These are phyloP conservation scores for Rosa chinensis DNA, from an alignment of 306 rosid species.

Conservation along the genomic window DNA sequence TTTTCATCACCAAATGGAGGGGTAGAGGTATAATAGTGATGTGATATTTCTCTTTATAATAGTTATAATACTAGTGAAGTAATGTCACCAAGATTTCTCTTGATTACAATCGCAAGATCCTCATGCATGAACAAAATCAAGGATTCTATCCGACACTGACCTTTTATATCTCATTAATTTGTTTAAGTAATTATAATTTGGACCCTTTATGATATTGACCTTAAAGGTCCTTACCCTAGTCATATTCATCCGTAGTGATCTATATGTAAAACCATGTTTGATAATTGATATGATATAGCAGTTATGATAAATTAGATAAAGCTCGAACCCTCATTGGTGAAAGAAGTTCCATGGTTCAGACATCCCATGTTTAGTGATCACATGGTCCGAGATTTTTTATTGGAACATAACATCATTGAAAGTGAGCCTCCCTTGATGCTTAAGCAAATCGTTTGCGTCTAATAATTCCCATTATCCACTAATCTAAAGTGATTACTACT, in stretches of 20 bases:
- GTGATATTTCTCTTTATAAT: background rate
- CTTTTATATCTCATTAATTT: slow-evolving; percentile 6
- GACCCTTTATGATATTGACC: slow-evolving; percentile 21
- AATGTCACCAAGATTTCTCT: slow-evolving; percentile 35
- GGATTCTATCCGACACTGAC: slow-evolving; percentile 19
- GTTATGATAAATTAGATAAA: background rate
- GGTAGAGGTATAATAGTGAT: slow-evolving; percentile 4
- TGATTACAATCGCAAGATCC: slow-evolving; percentile 31
- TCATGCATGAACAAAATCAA: slow-evolving; percentile 26
- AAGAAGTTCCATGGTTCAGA: slow-evolving; percentile 23
- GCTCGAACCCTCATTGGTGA: slow-evolving; percentile 15
- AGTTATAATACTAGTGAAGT: slow-evolving; percentile 2
- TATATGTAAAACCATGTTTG: slow-evolving; percentile 8
- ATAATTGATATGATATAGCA: background rate
- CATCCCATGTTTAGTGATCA: slow-evolving; percentile 37
- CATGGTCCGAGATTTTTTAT: slow-evolving; percentile 17
- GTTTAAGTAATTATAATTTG: background rate
- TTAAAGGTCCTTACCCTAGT: slow-evolving; percentile 3
- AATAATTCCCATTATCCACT: slow-evolving; percentile 31
- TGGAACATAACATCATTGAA: slow-evolving; percentile 35
- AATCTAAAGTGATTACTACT: slow-evolving; percentile 9
- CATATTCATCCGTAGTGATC: slow-evolving; percentile 11
- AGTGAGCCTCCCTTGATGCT: slow-evolving; percentile 26
- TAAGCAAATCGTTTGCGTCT: slow-evolving; percentile 32
- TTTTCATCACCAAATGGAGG: slow-evolving; percentile 2